Conservation (phyloP, 176 grass and related monocot genomes). For the Chrysopogon serrulatus region DNA sequence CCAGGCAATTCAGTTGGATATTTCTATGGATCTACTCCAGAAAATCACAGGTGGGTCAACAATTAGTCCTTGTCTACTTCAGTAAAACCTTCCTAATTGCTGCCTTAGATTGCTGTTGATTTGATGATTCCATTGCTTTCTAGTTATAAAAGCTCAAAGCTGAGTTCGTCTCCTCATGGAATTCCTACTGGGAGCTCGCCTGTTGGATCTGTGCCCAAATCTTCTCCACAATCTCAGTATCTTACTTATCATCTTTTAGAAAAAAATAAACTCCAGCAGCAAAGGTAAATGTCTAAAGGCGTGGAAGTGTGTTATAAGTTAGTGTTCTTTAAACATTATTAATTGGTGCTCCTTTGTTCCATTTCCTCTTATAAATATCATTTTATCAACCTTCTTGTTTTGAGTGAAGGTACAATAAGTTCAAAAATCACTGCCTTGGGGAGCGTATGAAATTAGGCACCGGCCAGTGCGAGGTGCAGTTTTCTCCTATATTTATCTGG, state of each 20-base stretch:
- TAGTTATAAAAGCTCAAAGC: conserved; percentile 63
- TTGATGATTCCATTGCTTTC: conserved; percentile 15
- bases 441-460: conserved; percentile 93
- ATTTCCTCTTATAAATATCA: conserved; percentile 23
- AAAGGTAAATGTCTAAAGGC: conserved; percentile 59
- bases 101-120: conserved; percentile 9
- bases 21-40: conserved; percentile 98
- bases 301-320: background rate
- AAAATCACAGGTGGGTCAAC: conserved; percentile 63
- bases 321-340: background rate
- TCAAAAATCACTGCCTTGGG: conserved; percentile 72
- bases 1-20: conserved; percentile 92
- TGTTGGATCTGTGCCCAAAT: conserved; percentile 87
- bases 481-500: conserved; percentile 13
- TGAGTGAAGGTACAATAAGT: conserved; percentile 92
- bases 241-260: conserved; percentile 84
- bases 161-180: conserved; percentile 73
- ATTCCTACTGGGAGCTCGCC: conserved; percentile 82
- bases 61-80: background rate
- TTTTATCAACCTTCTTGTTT: conserved; percentile 27
- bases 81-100: conserved; percentile 1
- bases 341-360: background rate
- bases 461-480: conserved; percentile 78
- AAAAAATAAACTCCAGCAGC: conserved; percentile 96
- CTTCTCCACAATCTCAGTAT: conserved; percentile 92